Evolutionary conservation across 768 basidiomycete genomes (phyloP).

Genomic region (Boletus reticuloceps): DNA sequence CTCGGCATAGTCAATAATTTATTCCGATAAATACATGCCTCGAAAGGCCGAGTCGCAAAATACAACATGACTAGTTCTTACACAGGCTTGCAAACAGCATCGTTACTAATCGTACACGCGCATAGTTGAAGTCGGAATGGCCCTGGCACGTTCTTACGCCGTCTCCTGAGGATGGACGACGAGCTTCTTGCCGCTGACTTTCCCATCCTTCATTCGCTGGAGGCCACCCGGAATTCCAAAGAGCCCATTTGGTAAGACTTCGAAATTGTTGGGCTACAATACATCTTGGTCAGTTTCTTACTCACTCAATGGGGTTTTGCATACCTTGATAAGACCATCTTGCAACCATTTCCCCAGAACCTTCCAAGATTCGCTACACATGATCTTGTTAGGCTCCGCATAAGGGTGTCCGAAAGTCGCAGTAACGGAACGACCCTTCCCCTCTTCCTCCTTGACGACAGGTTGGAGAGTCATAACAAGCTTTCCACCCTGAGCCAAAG

Average conservation of each 20-base stretch:
- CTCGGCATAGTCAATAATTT: not conserved
- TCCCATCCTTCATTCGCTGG: conserved; percentile 32
- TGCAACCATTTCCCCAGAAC: conserved; percentile 25
- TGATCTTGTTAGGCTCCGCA: conserved; percentile 10
- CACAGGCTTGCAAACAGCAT: not conserved
- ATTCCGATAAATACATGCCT: conserved; percentile 7
- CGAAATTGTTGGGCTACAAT: conserved; percentile 37
- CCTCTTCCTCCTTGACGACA: conserved; percentile 22
- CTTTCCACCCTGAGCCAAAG: conserved; percentile 33
- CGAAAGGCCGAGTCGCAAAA: not conserved
- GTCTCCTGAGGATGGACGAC: conserved; percentile 42
- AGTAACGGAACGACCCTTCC: conserved; percentile 16
- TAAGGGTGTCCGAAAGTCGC: conserved; percentile 27
- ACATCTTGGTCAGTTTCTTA: not conserved
- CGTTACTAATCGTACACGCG: conserved; percentile 19
- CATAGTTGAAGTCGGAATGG: not conserved
- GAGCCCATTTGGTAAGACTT: conserved; percentile 43
- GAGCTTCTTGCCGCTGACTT: conserved; percentile 45
- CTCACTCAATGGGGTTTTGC: not conserved
- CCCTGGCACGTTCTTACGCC: conserved; percentile 3
- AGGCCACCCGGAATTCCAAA: conserved; percentile 37
- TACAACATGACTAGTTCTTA: not conserved
- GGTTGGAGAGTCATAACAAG: conserved; percentile 29
- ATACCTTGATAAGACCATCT: conserved; percentile 26
- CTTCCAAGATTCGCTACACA: conserved; percentile 20